Conservation (phyloP, 1,139 yeast species). For the Debaryomycetaceae sp. region DNA sequence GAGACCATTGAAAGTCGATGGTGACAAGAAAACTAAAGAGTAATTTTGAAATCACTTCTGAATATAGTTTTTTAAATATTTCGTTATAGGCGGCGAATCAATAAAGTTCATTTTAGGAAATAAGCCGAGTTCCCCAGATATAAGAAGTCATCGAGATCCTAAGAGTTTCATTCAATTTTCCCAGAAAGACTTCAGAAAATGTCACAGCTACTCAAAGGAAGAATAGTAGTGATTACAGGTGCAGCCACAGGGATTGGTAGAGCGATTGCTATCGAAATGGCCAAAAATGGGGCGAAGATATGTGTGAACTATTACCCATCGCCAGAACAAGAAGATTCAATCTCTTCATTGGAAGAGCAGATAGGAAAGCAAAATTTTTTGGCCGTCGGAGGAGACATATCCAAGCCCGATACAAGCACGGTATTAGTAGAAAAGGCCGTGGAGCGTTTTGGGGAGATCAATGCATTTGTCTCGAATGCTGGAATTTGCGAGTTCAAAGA, state of each 20-base stretch:
- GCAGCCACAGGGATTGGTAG: conserved; percentile 39
- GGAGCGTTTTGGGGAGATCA: conserved; percentile 27
- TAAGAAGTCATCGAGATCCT: background rate
- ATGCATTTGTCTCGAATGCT: conserved; percentile 38
- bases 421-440: conserved; percentile 23
- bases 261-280: conserved; percentile 31
- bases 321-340: conserved; percentile 4
- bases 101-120: background rate
- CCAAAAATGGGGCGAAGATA: conserved; percentile 17
- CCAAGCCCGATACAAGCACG: conserved; percentile 21
- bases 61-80: too few relatives aligned
- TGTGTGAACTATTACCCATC: conserved; percentile 13
- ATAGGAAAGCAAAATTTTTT: conserved; percentile 16
- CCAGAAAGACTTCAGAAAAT: too few relatives aligned
- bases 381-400: conserved; percentile 34
- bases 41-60: background rate
- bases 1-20: conserved; percentile 19
- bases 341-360: conserved; percentile 7
- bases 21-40: conserved; percentile 9
- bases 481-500: conserved; percentile 31
- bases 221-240: conserved; percentile 30
- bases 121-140: background rate
- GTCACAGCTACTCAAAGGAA: background rate
- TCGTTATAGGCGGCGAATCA: too few relatives aligned
- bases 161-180: too few relatives aligned